phyloP scores from a whole-genome alignment of 306 rosid species.

The Medicago ruthenica region DNA sequence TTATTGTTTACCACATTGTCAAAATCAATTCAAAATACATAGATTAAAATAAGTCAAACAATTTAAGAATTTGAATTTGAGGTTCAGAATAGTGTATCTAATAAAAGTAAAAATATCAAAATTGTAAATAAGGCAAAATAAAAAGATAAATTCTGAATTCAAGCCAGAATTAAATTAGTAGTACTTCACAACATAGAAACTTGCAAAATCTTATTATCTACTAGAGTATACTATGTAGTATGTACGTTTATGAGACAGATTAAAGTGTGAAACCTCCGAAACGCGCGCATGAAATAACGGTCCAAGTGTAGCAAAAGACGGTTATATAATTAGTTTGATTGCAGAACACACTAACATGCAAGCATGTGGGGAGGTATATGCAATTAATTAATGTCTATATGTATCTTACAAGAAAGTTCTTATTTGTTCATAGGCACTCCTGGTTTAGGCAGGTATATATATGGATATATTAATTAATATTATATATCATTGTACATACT shows the following conservation, averaged over 20 bases:
- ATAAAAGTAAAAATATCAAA: no score
- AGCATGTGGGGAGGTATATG: constrained; percentile 35
- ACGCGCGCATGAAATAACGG: not conserved
- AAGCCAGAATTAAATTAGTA: no score
- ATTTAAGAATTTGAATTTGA: no score
- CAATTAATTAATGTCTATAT: constrained; percentile 7
- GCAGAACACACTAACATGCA: constrained; percentile 42
- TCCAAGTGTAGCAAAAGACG: not conserved
- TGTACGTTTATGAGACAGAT: no score
- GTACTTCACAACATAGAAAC: no score
- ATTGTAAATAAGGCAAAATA: no score
- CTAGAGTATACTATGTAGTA: no score
- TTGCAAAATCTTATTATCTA: not conserved
- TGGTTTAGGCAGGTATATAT: not conserved
- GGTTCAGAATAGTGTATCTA: no score
- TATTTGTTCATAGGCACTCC: not conserved
- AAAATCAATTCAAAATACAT: no score
- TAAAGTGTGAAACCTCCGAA: not conserved
- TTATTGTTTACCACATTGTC: no score
- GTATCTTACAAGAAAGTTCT: not conserved
- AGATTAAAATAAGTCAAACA: no score
- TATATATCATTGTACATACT: not conserved
- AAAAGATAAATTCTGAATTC: no score
- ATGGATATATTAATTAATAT: not conserved
- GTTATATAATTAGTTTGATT: constrained; percentile 12